Conservation (phyloP, 2,329 filamentous ascomycete genomes). For the Alternaria novae-zelandiae region DNA sequence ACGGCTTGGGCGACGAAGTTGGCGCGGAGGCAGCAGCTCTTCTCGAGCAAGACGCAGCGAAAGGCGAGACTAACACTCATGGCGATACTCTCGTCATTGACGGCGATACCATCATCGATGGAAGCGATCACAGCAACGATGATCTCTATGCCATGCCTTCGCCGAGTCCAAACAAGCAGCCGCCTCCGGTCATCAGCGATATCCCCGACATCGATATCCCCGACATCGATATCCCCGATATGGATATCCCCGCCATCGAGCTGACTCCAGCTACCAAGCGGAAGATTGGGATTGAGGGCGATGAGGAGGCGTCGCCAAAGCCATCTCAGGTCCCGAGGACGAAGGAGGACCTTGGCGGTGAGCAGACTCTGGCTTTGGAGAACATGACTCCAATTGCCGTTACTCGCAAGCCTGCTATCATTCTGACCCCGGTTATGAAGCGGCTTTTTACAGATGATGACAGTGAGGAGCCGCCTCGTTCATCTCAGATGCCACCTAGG, state of each 20-base stretch:
- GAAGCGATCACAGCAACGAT: neutral
- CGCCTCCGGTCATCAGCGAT: neutral
- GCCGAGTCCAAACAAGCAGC: neutral
- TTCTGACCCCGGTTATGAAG: neutral
- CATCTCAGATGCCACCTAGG: neutral
- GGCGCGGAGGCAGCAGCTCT: neutral
- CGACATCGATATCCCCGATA: neutral
- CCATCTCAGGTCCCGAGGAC: neutral
- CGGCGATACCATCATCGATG: neutral
- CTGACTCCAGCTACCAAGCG: neutral
- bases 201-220: neutral
- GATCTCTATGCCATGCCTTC: neutral
- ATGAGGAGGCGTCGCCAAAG: neutral
- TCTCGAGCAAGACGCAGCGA: rapidly evolving
- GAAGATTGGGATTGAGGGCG: rapidly evolving
- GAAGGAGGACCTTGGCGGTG: neutral
- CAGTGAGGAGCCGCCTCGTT: neutral
- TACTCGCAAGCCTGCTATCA: neutral
- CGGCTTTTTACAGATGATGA: neutral
- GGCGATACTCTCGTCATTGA: neutral
- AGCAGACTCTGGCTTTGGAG: neutral
- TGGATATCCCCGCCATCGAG: neutral
- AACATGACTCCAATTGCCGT: neutral
- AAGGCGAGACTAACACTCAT: neutral
- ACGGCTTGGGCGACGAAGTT: neutral